Base-by-base conservation (phyloP, 495 filamentous ascomycete genomes). In the Eremomyces bilateralis region DNA sequence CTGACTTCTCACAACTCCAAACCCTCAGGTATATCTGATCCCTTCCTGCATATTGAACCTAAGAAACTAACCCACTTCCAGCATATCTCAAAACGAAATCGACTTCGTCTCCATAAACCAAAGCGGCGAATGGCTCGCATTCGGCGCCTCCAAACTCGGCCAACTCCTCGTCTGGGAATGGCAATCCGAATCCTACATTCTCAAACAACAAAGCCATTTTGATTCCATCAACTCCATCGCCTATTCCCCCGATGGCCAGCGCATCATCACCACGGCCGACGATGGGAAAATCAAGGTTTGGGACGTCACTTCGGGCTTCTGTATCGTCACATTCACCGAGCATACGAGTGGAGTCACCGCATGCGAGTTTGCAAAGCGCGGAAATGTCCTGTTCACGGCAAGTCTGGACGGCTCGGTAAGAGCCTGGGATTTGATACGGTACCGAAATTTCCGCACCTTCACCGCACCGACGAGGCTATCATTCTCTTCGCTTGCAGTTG, bases 101-200 rank as follows among this genome's bases (percentile, higher is more conserved):
- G 82, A 93, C 45, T 81, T 76, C 46, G 78, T 95, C 29, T 78
- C 80, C 2, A 73, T 93, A 41, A 94, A 94, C 56, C 76, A 78
- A 48, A 73, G 80, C 20, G 88, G 85, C 36, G 90, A 93, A 58
- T 97, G 88, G 88, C 63, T 97, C 20, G 88, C 88, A 4, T 93
- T 97, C 53, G 88, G 85, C n/a, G 84, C 88, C 3, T 91, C 90
- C 12, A 85, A 85, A 37, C 67, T 90, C 18, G 88, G 88, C 10
- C 88, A 97, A 42, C 59, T 97, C 11, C 63, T 97, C 22, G 90
- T 97, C 17, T 97, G 88, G 88, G 88, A 97, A 53, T 95, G 90
- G 90, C 90, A 95, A 47, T 95, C 90, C 1, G 88, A 97, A 52
- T 94, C 90, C n/a, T 95, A 95, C 54, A 84, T 97, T 37, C 56